Base-by-base conservation (phyloP, 306 rosid genomes). In the Pyrus bretschneideri region DNA sequence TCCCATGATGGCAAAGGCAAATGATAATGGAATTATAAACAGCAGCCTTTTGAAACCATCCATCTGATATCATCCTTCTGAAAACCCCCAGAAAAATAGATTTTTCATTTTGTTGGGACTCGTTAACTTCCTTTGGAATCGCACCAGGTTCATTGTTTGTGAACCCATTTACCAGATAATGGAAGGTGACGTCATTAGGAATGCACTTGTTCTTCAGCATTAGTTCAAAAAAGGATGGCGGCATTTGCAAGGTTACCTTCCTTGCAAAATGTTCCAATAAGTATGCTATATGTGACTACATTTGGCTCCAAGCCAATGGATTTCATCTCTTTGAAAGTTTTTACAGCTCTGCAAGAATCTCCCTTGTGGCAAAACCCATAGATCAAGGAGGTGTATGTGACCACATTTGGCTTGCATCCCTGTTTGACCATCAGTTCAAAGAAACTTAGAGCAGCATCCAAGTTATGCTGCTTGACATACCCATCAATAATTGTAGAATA, bases 401-500 rank as follows among this genome's bases (percentile, higher is more conserved):
- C 86, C 78, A 88, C 92, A 83, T 93, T 91, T 76, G 93, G 90
- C 81, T 81, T 86, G 82, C 87, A 81, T 79, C 78, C 87, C 79
- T 77, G 76, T 78, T 91, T 93, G 76, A 88, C 49, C 93, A 93
- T 91, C 79, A 72, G 83, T 42, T 87, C 90, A 84, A 91, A 91
- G 74, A 89, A 78, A 79, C 70, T 83, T 49, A 91, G 83, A 30
- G 95, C 95, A 68, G 81, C 77, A 38, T 79, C 83, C 73, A 89
- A 76, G 81, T 89, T 86, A 66, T 82, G 81, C 67, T 80, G 91
- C 79, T 93, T 93, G 76, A 91, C 86, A 76, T 84, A 89, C 59
- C 97, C 97, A 57, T 93, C 96, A 80, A 93, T 89, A 59, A 93
- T 62, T 8, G 97, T 93, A 67, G 95, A 89, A 79, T 86, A 91